Evolutionary conservation across 108 stramenopile genomes (phyloP).

Genomic region (Cyclotella distinguenda): DNA sequence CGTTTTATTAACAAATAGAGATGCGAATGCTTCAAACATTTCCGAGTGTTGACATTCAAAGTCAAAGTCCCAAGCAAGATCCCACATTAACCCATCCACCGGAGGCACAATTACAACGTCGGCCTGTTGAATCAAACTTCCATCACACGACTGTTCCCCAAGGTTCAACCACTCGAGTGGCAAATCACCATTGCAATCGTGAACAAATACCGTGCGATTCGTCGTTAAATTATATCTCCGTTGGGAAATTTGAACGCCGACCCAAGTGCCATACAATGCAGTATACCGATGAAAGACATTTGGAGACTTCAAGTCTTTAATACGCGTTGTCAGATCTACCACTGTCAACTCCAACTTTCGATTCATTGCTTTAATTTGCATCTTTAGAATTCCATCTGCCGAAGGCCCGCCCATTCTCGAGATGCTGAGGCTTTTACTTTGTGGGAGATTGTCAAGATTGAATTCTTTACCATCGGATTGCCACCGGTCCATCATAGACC

Average conservation of each 20-base stretch:
- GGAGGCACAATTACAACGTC: conserved; percentile 6
- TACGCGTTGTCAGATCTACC: not conserved
- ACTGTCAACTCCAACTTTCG: not conserved
- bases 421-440: not conserved
- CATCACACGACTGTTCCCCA: conserved; percentile 4
- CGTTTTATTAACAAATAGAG: conserved; percentile 4
- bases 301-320: not conserved
- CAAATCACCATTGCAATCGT: conserved; percentile 6
- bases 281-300: conserved; percentile 6
- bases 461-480: conserved; percentile 17
- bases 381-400: not conserved
- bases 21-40: conserved; percentile 6
- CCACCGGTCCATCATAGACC: conserved; percentile 13
- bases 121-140: not conserved
- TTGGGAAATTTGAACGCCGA: conserved; percentile 3
- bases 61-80: conserved; percentile 14
- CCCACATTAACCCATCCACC: conserved; percentile 8
- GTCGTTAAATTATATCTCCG: conserved; percentile 1
- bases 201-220: conserved; percentile 3
- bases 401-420: conserved; percentile 9
- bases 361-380: not conserved
- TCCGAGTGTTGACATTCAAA: conserved; percentile 4
- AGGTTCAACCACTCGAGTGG: conserved; percentile 3
- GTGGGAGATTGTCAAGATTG: conserved; percentile 14
- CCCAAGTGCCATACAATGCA: conserved; percentile 8